Conservation (phyloP, 164 flowering plant species). For the Aristolochia californica region DNA sequence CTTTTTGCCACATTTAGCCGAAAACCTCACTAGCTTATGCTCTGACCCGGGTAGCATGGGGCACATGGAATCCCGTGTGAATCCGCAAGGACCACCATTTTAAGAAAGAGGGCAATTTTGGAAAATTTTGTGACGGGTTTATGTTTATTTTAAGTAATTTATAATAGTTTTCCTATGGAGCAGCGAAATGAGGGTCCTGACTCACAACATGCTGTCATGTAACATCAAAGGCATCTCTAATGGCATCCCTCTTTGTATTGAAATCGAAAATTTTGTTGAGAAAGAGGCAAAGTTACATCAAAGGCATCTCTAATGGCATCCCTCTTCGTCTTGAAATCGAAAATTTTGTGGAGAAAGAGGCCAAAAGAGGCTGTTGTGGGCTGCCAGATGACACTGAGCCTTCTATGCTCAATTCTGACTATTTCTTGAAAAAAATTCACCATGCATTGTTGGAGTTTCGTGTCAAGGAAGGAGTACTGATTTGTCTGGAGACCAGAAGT, state of each 20-base stretch:
- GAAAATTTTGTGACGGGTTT: no score
- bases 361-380: constrained; percentile 49
- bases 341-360: no score
- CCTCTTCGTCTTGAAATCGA: constrained; percentile 41
- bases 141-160: no score
- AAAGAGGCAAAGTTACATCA: constrained; percentile 59
- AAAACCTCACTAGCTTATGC: no score
- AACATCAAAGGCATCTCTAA: constrained; percentile 80
- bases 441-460: constrained; percentile 71
- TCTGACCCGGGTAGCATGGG: no score
- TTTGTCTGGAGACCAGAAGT: constrained; percentile 83
- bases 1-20: no score
- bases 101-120: no score
- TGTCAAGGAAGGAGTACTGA: constrained; percentile 70
- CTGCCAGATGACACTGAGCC: constrained; percentile 58
- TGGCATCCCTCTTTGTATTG: constrained; percentile 63
- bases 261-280: constrained; percentile 37
- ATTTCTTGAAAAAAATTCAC: constrained; percentile 57
- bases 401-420: constrained; percentile 52
- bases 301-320: constrained; percentile 82
- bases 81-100: no score
- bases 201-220: constrained; percentile 85
- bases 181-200: constrained; percentile 63
- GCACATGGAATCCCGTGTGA: no score
- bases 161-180: neutral